Base-by-base conservation (phyloP, 805 yeast genomes). In the Candida parachauliodes region DNA sequence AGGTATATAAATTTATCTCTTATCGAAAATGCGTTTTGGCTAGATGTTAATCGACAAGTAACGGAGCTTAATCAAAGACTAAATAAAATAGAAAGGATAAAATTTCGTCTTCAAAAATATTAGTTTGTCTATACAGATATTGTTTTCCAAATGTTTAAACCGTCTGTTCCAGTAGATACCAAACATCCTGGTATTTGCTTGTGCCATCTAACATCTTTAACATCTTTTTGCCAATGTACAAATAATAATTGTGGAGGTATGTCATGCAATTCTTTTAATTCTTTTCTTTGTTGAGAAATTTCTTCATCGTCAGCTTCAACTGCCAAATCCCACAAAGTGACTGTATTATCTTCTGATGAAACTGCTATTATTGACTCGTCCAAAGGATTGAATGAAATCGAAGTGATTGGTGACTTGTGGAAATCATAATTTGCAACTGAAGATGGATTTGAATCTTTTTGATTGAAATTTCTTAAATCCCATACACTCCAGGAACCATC, bases 301-400 rank as follows among this genome's bases (percentile, higher is more conserved):
- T 91, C 98, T 57, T 91, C 98, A 57, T 93, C 98, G 60, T 89
- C 98, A 3, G 98, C 98, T 67, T 93, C 98, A 11, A 93, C 98
- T 9, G 97, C 91, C 59, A 93, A 73, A 68, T 93, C 98, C 98
- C 98, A 93, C 48, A 93, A 68, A 1, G 97, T 88, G 7, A 93
- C 97, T 5, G 98, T 93, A 60, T 88, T 88, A 62, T 93, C 98
- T 58, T 89, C 98, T 1, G 95, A 86, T 3, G 94, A 88, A 12
- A 91, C 97, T 1, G 98, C 98, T 38, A 93, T 76, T 45, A 89
- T 88, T 0, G 96, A 87, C 63, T 93, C 98, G 59, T 93, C 98
- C 47, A 82, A 70, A 34, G 98, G 98, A 57, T 89, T 89, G 73
- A 91, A 93, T 44, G 91, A 82, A 47, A 93, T 88, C 5, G 96